Evolutionary conservation across 2,329 filamentous ascomycete genomes (phyloP), one percentile per base, ranked within the genome.

Genomic region (Clonostachys rosea): DNA sequence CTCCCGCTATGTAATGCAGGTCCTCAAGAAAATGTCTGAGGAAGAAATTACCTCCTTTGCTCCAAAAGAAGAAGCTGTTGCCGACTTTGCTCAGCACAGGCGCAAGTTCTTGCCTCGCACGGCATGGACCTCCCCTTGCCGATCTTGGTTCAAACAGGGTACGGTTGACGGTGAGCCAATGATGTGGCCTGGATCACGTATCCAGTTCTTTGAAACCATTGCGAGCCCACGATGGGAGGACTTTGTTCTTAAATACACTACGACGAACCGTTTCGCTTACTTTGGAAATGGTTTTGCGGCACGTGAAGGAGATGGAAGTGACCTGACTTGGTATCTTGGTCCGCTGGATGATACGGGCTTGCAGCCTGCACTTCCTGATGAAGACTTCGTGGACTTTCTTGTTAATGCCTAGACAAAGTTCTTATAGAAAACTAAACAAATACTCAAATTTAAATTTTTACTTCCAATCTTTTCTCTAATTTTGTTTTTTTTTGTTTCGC

Each of bases 241-340:
- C 53, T 63, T 70, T 30, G 73, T 74, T 36, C 64, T 70, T 42
- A 33, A 43, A 17, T 94, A 92, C 71, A 40, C 34, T 42, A 89
- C 89, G 63, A 87, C 86, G 47, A 78, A 78, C 52, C 61, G 75
- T 34, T 79, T 78, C 52, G 59, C 54, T 20, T 79, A 75, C 48
- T 61, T 78, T 11, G 75, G 75, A 16, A 79, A 78, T 44, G 76
- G 76, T 1, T 77, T 78, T 53, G 74, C 74, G 20, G 83, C 86
- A 13, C 77, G 71, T 47, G 88, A 88, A 56, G 14, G 12, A n/a
- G 39, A 41, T 42, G 45, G 45, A 9, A 34, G 37, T 10, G 45
- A 46, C 14, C 18, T 42, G 37, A 42, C 45, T 9, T 46, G 37
- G 37, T 46, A 42, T 17, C 30, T 46, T 4, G 36, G 78, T 74